phyloP scores from a whole-genome alignment of 805 yeast genomes.

The Zygotorulaspora chibaensis region DNA sequence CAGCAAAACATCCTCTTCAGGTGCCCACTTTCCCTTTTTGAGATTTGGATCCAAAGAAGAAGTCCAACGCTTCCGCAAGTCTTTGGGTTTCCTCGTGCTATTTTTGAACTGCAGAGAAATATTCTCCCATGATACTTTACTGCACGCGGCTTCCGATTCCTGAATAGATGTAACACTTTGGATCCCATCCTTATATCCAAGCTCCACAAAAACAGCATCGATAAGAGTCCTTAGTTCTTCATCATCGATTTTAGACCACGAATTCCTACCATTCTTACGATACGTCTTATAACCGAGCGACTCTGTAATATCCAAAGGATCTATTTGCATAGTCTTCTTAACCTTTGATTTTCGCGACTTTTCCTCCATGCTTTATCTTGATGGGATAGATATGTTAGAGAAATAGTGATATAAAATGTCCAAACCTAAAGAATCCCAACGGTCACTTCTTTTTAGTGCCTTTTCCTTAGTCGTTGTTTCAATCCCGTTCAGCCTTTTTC shows the following conservation, averaged over 20 bases:
- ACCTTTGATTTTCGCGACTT: constrained; percentile 15
- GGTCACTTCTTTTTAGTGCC: neutral
- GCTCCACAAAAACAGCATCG: constrained; percentile 32
- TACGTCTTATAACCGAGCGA: constrained; percentile 72
- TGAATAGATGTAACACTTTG: constrained; percentile 26
- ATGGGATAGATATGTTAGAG: no score
- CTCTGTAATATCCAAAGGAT: constrained; percentile 53
- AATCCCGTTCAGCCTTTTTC: neutral
- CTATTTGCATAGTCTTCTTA: constrained; percentile 31
- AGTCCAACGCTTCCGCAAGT: constrained; percentile 84
- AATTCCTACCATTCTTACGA: constrained; percentile 54
- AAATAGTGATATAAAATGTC: neutral
- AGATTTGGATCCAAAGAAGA: constrained; percentile 79
- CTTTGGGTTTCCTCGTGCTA: constrained; percentile 64
- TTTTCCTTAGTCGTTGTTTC: no score
- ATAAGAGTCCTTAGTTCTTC: constrained; percentile 44
- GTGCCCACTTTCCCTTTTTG: constrained; percentile 83
- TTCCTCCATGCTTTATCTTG: constrained; percentile 7
- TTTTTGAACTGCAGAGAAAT: constrained; percentile 45
- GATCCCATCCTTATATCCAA: constrained; percentile 38
- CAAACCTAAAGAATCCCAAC: neutral
- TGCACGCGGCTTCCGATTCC: constrained; percentile 31
- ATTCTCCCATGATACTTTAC: constrained; percentile 56
- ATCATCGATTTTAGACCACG: constrained; percentile 81
- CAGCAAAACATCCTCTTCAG: constrained; percentile 67